phyloP scores from a whole-genome alignment of 1,284 basidiomycete species.

The Trametes hirsuta region DNA sequence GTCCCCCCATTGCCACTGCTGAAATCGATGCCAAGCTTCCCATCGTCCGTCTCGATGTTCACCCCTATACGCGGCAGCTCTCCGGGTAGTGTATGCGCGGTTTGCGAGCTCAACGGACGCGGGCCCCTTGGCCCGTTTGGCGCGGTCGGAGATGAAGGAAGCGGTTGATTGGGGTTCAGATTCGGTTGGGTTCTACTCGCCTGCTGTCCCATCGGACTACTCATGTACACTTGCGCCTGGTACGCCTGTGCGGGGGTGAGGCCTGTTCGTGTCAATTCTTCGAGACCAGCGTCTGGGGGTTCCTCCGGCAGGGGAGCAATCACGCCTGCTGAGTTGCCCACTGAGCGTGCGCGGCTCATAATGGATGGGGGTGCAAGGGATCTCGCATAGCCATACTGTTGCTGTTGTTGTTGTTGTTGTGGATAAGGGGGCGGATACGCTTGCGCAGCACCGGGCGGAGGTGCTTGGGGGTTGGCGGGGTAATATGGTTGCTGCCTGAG shows the following conservation, averaged over 20 bases:
- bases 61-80: conserved; percentile 47
- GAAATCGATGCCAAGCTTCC: conserved; percentile 63
- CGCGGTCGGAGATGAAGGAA: conserved; percentile 9
- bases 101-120: conserved; percentile 16
- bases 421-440: conserved; percentile 22
- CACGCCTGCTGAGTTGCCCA: conserved; percentile 51
- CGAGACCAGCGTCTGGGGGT: conserved; percentile 53
- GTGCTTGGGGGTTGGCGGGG: conserved; percentile 10
- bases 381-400: conserved; percentile 28
- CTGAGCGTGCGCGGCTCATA: conserved; percentile 52
- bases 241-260: conserved; percentile 80
- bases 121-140: conserved; percentile 18
- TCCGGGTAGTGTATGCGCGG: conserved; percentile 10
- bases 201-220: conserved; percentile 34
- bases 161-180: conserved; percentile 2
- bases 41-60: conserved; percentile 53
- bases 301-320: conserved; percentile 56
- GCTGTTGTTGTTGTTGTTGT: conserved; percentile 28
- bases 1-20: conserved; percentile 35
- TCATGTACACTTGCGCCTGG: conserved; percentile 70
- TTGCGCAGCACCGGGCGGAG: conserved; percentile 8
- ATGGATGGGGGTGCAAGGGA: conserved; percentile 45
- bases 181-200: conserved; percentile 13
- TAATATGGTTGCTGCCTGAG: conserved; percentile 27
- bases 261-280: conserved; percentile 51